A percentile compares a stretch with the other conserved stretches of the same genome.
Evolutionary conservation across 2,329 filamentous ascomycete genomes (phyloP).

Genomic region (Epichloe uncinata): DNA sequence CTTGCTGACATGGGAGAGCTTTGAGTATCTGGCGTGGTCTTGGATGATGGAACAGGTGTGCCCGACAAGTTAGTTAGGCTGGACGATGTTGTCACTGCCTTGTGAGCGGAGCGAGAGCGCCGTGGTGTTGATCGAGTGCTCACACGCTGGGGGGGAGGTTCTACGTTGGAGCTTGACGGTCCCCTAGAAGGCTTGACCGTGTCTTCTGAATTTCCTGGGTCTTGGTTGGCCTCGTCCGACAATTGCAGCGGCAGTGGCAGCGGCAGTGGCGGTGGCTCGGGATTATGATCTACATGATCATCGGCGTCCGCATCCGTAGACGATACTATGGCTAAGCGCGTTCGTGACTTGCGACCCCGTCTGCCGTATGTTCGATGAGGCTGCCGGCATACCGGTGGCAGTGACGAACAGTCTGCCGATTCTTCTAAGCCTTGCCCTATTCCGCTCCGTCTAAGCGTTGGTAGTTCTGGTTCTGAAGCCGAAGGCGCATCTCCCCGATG

Average conservation of each 20-base stretch:
- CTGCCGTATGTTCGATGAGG: slow-evolving; percentile 4
- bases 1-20: slow-evolving; percentile 16
- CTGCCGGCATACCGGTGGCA: slow-evolving; percentile 11
- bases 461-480: slow-evolving; percentile 21
- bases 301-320: slow-evolving; percentile 1
- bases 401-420: slow-evolving; percentile 16
- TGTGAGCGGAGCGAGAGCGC: slow-evolving; percentile 6
- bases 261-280: not conserved
- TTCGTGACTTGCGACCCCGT: not conserved
- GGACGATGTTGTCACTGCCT: slow-evolving; percentile 18
- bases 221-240: not conserved
- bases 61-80: slow-evolving; percentile 26
- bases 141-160: not conserved
- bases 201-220: not conserved
- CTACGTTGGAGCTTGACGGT: not conserved
- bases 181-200: not conserved
- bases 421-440: slow-evolving; percentile 7
- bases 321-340: slow-evolving; percentile 1
- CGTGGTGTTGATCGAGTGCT: slow-evolving; percentile 9
- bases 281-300: not conserved
- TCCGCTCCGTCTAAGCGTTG: slow-evolving; percentile 16
- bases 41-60: slow-evolving; percentile 25
- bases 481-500: slow-evolving; percentile 8
- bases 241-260: not conserved
- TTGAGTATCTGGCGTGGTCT: slow-evolving; percentile 23